Evolutionary conservation across 2,329 filamentous ascomycete genomes (phyloP).

Genomic region (Penicillium sp.): DNA sequence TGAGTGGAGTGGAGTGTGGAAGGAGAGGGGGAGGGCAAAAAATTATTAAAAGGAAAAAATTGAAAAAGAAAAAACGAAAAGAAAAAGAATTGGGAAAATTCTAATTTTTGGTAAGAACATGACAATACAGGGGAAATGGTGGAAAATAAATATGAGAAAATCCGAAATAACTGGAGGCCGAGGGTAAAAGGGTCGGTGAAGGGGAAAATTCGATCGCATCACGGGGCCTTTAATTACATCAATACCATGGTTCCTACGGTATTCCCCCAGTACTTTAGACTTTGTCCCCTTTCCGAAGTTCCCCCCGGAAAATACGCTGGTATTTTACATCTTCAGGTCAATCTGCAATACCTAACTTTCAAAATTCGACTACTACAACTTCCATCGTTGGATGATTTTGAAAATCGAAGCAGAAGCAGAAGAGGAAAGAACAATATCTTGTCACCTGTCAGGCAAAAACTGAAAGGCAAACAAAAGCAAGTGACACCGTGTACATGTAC

Average conservation of each 20-base stretch:
- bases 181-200: conserved; percentile 20
- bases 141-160: conserved; percentile 5
- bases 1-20: conserved; percentile 23
- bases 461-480: not conserved
- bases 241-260: conserved; percentile 6
- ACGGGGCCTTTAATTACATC: conserved; percentile 19
- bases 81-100: not conserved
- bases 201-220: conserved; percentile 26
- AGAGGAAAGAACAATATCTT: conserved; percentile 1
- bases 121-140: conserved; percentile 13
- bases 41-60: conserved; percentile 19
- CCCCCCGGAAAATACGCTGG: not conserved
- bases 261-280: conserved; percentile 10
- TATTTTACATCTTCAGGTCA: not conserved
- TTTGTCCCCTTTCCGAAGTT: not conserved
- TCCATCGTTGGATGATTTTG: not conserved
- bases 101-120: conserved; percentile 1
- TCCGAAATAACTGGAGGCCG: conserved; percentile 10
- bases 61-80: conserved; percentile 13
- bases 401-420: conserved; percentile 3
- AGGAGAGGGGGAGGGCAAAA: conserved; percentile 25
- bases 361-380: not conserved
- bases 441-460: conserved; percentile 15
- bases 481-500: not conserved
- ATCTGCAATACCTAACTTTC: too few relatives aligned